phyloP scores from a whole-genome alignment of 805 yeast species.

The Pichia scutulata region DNA sequence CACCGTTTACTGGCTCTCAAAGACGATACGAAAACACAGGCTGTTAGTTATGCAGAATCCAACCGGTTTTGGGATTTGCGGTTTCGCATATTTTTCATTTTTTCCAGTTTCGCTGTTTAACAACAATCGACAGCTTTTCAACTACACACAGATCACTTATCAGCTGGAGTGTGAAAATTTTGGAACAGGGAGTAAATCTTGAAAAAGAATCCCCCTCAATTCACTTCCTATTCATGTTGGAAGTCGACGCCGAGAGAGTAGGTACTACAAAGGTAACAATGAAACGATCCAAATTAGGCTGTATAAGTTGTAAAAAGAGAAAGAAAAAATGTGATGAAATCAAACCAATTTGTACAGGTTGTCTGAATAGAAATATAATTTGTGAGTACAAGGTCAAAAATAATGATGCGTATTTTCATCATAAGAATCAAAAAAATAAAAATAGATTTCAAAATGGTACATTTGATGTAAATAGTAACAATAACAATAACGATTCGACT shows the following conservation, averaged over 20 bases:
- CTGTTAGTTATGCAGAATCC: no score
- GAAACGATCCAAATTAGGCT: conserved; percentile 21
- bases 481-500: neutral
- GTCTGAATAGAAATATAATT: conserved; percentile 16
- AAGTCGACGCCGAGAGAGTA: neutral
- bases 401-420: neutral
- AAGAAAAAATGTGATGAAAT: conserved; percentile 28
- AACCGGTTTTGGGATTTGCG: no score
- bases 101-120: no score
- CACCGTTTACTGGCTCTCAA: no score
- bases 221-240: neutral
- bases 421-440: neutral
- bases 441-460: neutral
- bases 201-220: no score
- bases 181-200: no score
- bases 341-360: conserved; percentile 24
- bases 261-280: neutral
- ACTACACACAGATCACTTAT: no score
- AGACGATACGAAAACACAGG: no score
- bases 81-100: no score
- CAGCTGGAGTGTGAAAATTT: no score
- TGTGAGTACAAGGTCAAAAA: conserved; percentile 14
- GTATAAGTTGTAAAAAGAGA: conserved; percentile 22
- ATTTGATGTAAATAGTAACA: neutral
- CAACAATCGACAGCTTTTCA: no score